Evolutionary conservation across 2,329 filamentous ascomycete genomes (phyloP).

Genomic region (Phoma sp.): DNA sequence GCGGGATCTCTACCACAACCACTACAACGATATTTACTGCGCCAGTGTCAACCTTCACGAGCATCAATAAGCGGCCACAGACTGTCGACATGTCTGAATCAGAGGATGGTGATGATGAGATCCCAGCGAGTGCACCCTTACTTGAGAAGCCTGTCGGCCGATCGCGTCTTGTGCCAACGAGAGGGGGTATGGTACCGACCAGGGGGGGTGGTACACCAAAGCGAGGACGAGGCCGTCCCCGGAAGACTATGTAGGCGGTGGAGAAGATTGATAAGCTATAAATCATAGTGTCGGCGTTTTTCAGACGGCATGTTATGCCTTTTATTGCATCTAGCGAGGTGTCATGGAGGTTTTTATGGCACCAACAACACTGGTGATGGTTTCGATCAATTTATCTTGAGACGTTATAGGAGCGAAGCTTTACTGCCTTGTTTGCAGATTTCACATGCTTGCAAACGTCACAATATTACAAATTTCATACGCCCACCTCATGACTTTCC

Average conservation of each 20-base stretch:
- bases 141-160: slow-evolving; percentile 29
- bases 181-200: slow-evolving; percentile 27
- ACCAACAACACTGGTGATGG: background rate
- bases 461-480: too few species aligned
- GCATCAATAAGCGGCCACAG: slow-evolving; percentile 25
- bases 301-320: background rate
- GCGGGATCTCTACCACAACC: slow-evolving; percentile 15
- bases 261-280: background rate
- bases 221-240: slow-evolving; percentile 35
- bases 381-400: background rate
- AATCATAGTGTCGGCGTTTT: background rate
- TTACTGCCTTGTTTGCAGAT: too few species aligned
- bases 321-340: slow-evolving; percentile 6
- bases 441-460: too few species aligned
- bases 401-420: background rate
- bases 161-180: slow-evolving; percentile 23
- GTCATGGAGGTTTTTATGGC: background rate
- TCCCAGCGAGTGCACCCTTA: slow-evolving; percentile 39
- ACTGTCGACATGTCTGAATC: slow-evolving; percentile 34
- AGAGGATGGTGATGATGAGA: slow-evolving; percentile 43
- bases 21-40: slow-evolving; percentile 23
- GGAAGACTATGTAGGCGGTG: slow-evolving; percentile 27
- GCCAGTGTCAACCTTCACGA: slow-evolving; percentile 26
- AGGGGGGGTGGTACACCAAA: slow-evolving; percentile 31
- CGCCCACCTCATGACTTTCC: too few species aligned